phyloP scores from a whole-genome alignment of 2,329 filamentous ascomycete genomes.

The Pseudogymnoascus sp. region DNA sequence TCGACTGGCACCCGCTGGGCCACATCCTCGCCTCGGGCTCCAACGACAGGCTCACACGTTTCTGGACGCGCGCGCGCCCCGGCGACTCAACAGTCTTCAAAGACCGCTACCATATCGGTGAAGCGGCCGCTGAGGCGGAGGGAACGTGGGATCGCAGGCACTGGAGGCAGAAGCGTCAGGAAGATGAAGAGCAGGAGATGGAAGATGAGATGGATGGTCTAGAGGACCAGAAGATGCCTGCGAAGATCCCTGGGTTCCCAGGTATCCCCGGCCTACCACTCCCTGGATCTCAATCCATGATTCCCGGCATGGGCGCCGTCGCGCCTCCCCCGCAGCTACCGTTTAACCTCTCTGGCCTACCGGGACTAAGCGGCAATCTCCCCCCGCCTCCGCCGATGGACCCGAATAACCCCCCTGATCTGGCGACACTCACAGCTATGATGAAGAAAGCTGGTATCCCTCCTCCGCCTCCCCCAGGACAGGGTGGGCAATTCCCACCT shows the following conservation, averaged over 20 bases:
- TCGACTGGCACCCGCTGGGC: slow-evolving; percentile 95
- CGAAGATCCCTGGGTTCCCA: slow-evolving; percentile 52
- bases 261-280: slow-evolving; percentile 36
- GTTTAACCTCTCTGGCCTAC: slow-evolving; percentile 27
- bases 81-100: slow-evolving; percentile 79
- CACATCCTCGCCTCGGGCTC: slow-evolving; percentile 93
- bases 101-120: slow-evolving; percentile 91
- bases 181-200: slow-evolving; percentile 87
- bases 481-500: slow-evolving; percentile 20
- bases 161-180: slow-evolving; percentile 68
- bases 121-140: slow-evolving; percentile 83
- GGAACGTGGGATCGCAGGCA: slow-evolving; percentile 87
- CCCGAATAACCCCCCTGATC: slow-evolving; percentile 50
- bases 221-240: slow-evolving; percentile 78
- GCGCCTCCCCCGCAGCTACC: slow-evolving; percentile 30
- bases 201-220: slow-evolving; percentile 91
- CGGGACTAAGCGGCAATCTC: slow-evolving; percentile 20
- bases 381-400: slow-evolving; percentile 47
- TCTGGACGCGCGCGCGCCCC: slow-evolving; percentile 87
- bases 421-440: slow-evolving; percentile 52
- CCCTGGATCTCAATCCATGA: slow-evolving; percentile 29
- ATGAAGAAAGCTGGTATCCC: slow-evolving; percentile 58
- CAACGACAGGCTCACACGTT: slow-evolving; percentile 92
- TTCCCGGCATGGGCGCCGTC: slow-evolving; percentile 42
- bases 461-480: slow-evolving; percentile 41